Base-by-base conservation (phyloP, 345 rosid genomes). In the Lepidium sativum region DNA sequence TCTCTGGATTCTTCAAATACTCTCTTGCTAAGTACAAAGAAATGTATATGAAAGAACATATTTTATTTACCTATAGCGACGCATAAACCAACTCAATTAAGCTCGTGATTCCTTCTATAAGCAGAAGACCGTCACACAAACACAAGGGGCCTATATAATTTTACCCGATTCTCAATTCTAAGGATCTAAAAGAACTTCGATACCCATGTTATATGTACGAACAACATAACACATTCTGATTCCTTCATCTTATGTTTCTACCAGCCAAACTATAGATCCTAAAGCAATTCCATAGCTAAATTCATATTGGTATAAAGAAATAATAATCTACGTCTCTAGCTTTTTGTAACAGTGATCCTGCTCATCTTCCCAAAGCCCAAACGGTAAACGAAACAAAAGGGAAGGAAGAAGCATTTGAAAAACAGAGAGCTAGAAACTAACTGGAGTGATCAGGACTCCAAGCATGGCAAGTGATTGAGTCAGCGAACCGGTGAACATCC, bases 401-500 rank as follows among this genome's bases (percentile, higher is more conserved):
- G 2, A 49, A 11, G 58, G 32, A 54, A n/a, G 25, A 37, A 48
- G 10, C 15, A 48, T 53, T 20, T 11, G 11, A 5, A 13, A 14
- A 55, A 13, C 8, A 66, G 6, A 42, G 15, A 33, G 38, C 0
- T 32, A 13, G 20, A 54, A 37, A 34, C 35, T 57, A 78, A 94
- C 99, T 85, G 5, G 97, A 83, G 72, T 65, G 84, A 81, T 90
- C 96, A 53, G 96, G 91, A 80, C 91, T 88, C 97, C 97, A 94
- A 52, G 99, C 88, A 71, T 94, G 99, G 77, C 96, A 90, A 68
- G 95, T 88, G 77, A 94, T 83, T 82, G 84, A 86, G 58, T 80
- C 84, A n/a, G 97, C 89, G 50, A 90, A 80, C 70, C 86, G 92
- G 56, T 90, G 91, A 76, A 86, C 89, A 35, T 86, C 77, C 39